Evolutionary conservation across 2,329 filamentous ascomycete genomes (phyloP), one percentile per base, ranked within the genome.

Genomic region (Penicillium sp.): DNA sequence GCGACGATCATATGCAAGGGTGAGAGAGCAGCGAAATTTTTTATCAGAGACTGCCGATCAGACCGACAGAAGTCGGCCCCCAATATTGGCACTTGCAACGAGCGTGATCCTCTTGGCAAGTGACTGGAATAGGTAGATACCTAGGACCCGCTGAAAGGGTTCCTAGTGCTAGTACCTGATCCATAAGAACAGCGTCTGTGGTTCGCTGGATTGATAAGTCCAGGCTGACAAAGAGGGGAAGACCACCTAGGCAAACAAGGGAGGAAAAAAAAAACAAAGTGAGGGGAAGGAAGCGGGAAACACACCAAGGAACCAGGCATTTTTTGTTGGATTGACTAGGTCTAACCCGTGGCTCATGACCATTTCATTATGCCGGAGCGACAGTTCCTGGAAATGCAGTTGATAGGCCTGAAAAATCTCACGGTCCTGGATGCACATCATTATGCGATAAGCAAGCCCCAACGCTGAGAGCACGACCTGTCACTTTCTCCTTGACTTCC

Each of bases 1-100:
- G 50, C 39, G 55, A 43, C 38, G 57, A 63, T 57, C 50, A 52
- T 48, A 60, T 61, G 61, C 57, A 64, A 63, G 61, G 61, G 55
- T 51, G 47, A 44, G 36, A 36, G 13, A 32, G 11, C n/a, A 44
- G 23, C 13, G 11, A 30, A 36, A 43, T 23, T 5, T 16, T 47
- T 16, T 23, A 19, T 32, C 32, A 34, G 8, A 38, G 4, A 3
- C 29, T 14, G 39, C 11, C 23, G 42, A 47, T 47, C 26, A 38
- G 35, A 26, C 18, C 10, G 39, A 32, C 32, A 32, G 43, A 44
- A 45, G n/a, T 38, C 23, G 23, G 23, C 39, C 32, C 27, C 13
- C 47, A 16, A 34, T 19, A 27, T 42, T 49, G 18, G 10, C 30
- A 34, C 16, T 3, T 39, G 27, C 35, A 29, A 16, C n/a, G n/a